phyloP scores from a whole-genome alignment of 129 eudicot genomes.

The Saussurea involucrata region DNA sequence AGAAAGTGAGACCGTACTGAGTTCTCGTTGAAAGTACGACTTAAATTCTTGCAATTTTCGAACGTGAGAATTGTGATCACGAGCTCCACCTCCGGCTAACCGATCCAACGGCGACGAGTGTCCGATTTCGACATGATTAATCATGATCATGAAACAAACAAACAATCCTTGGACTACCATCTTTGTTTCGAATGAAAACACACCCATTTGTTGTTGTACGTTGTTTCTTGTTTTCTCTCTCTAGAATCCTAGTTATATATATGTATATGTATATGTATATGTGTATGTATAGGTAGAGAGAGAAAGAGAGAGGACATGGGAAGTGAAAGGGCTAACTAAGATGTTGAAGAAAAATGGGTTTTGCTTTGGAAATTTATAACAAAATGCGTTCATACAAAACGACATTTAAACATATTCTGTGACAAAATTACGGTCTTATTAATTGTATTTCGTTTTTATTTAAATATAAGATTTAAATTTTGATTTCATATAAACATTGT shows the following conservation, averaged over 20 bases:
- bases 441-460: no score
- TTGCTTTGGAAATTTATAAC: conserved; percentile 5
- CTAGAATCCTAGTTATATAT: not conserved
- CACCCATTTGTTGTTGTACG: conserved; percentile 12
- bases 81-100: not conserved
- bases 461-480: no score
- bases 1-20: conserved; percentile 4
- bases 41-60: conserved; percentile 27
- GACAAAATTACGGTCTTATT: not conserved
- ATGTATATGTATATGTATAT: not conserved
- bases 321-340: conserved; percentile 34
- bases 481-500: no score
- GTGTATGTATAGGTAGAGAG: not conserved
- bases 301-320: conserved; percentile 31
- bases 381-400: conserved; percentile 18
- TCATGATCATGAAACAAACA: conserved; percentile 19
- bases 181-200: not conserved
- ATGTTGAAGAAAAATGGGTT: conserved; percentile 10
- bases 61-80: conserved; percentile 1
- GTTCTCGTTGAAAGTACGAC: conserved; percentile 19
- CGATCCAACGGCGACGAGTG: not conserved
- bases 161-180: conserved; percentile 4
- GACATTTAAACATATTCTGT: conserved; percentile 16
- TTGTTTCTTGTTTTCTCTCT: conserved; percentile 6
- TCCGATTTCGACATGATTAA: conserved; percentile 10